Evolutionary conservation across 2,329 filamentous ascomycete genomes (phyloP), one percentile per base, ranked within the genome.

Genomic region (Colletotrichum chrysophilum): DNA sequence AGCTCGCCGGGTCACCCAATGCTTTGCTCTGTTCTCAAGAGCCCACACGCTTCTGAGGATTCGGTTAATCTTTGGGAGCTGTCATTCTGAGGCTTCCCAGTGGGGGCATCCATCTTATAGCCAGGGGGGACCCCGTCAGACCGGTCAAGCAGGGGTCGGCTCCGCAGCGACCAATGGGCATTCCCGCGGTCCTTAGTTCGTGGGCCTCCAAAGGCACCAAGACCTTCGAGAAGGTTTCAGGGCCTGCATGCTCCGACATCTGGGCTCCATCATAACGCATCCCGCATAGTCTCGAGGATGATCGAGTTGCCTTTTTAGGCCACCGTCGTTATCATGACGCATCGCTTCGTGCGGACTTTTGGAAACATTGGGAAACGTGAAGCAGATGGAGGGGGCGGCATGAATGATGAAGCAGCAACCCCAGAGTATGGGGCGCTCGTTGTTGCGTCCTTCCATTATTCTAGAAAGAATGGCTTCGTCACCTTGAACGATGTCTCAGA

Each of bases 161-260:
- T 71, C 36, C 28, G 60, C 58, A 68, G 58, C 34, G 55, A 55
- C 74, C 74, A 76, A 76, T 77, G 69, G 76, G 74, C 76, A 73
- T 70, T 76, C 73, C 70, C 76, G 69, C 74, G 70, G 69, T 36
- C 65, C 65, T 68, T 52, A 55, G 73, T 71, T 69, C 76, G 36
- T 74, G 74, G 74, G 30, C 66, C 74, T 66, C 71, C 56, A 56
- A n/a, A 21, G 9, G 38, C 74, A 62, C 71, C 56, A 56, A 68
- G 58, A 56, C 65, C 72, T 78, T 78, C 76, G 71, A 78, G 76
- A 78, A 78, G 76, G 76, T 78, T 78, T 78, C 76, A 78, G 75
- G 68, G 34, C 75, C 75, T 48, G 60, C 61, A 66, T 26, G 18
- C 69, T 76, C 69, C 67, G 64, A 65, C 48, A 65, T 38, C 34